phyloP scores from a whole-genome alignment of 257 asterid species.

The Solanum pinnatisectum region DNA sequence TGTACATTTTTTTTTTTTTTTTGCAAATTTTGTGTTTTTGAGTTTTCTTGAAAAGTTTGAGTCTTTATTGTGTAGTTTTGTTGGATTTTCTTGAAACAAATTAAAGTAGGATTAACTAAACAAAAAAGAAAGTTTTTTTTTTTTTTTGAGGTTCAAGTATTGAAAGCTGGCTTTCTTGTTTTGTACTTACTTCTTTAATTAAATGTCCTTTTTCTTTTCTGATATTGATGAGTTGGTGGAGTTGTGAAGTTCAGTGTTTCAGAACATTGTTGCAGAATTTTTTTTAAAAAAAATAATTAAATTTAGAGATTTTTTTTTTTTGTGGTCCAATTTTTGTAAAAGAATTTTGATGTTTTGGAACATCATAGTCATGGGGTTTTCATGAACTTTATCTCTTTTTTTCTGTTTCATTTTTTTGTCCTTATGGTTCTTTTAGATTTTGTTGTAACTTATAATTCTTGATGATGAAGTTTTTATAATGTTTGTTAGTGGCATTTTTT shows the following conservation, averaged over 20 bases:
- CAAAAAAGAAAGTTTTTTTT: fast-evolving
- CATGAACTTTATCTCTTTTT: background rate
- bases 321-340: background rate
- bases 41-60: no score
- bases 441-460: background rate
- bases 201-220: background rate
- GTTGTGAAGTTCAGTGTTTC: conserved; percentile 3
- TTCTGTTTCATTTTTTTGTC: background rate
- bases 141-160: background rate
- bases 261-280: background rate
- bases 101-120: background rate
- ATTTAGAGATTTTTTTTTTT: background rate
- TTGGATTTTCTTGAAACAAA: background rate
- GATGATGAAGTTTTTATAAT: conserved; percentile 15
- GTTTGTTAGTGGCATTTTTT: conserved; percentile 21
- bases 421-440: background rate
- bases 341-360: background rate
- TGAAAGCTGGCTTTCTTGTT: background rate
- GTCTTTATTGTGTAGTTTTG: background rate
- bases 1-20: background rate
- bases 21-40: background rate
- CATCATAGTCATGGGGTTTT: conserved; percentile 1
- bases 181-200: background rate
- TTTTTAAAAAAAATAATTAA: background rate
- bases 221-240: background rate